These are phyloP conservation scores for Avicennia marina DNA, from an alignment of 257 asterid genomes.

Conservation along the genomic window DNA sequence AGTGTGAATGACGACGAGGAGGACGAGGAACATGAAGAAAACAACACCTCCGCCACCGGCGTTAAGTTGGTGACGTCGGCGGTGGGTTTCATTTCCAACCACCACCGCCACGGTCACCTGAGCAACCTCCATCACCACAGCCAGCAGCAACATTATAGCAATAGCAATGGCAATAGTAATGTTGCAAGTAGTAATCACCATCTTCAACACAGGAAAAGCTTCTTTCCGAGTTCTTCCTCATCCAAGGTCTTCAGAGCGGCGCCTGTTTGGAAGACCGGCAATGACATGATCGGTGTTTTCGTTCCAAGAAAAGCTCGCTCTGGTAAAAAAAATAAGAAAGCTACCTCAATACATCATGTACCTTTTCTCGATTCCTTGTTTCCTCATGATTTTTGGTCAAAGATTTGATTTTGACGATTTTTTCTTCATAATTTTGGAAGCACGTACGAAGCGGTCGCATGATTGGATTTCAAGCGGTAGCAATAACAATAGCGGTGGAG, in stretches of 20 bases:
- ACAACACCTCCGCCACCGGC: slow-evolving; percentile 22
- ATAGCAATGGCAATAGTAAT: slow-evolving; percentile 23
- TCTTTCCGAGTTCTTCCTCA: too few relatives aligned
- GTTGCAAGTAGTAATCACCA: slow-evolving; percentile 32
- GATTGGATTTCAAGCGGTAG: slow-evolving; percentile 68
- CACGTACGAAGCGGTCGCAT: slow-evolving; percentile 76
- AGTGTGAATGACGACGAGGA: slow-evolving; percentile 85
- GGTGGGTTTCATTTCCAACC: slow-evolving; percentile 35
- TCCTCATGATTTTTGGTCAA: too few relatives aligned
- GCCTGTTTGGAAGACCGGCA: slow-evolving; percentile 90
- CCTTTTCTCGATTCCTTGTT: not conserved
- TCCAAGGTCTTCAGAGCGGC: slow-evolving; percentile 48
- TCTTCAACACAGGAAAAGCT: slow-evolving; percentile 63
- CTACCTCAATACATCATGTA: too few relatives aligned
- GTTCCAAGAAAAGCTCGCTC: slow-evolving; percentile 98
- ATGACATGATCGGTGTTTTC: slow-evolving; percentile 86
- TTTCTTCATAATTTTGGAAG: too few relatives aligned
- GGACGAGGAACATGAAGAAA: slow-evolving; percentile 64
- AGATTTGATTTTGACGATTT: too few relatives aligned
- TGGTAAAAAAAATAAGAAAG: slow-evolving; percentile 37
- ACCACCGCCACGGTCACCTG: slow-evolving; percentile 26
- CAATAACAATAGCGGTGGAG: slow-evolving; percentile 41
- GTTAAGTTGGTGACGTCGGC: slow-evolving; percentile 45
- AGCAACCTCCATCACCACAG: slow-evolving; percentile 23
- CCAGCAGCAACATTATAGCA: slow-evolving; percentile 33